These are phyloP conservation scores for Globisporangium mamillatum DNA, from an alignment of 352 stramenopile genomes.

Conservation along the genomic window DNA sequence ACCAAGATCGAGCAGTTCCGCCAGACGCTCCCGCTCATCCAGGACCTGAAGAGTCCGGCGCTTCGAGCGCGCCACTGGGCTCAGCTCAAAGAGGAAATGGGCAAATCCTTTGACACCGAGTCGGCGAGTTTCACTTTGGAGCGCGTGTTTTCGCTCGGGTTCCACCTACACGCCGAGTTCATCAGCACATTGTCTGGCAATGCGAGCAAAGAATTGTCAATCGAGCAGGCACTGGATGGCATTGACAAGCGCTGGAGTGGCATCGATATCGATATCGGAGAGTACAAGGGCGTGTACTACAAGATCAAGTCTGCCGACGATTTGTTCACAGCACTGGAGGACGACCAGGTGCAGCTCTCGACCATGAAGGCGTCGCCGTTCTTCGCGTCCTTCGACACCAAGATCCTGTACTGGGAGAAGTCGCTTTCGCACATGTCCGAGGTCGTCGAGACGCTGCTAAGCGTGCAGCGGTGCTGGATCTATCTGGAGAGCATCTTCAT, in stretches of 20 bases:
- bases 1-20: conserved; percentile 93
- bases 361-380: conserved; percentile 94
- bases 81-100: conserved; percentile 87
- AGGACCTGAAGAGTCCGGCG: conserved; percentile 90
- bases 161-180: conserved; percentile 88
- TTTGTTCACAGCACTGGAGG: conserved; percentile 88
- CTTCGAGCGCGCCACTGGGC: conserved; percentile 87
- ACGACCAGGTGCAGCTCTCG: conserved; percentile 91
- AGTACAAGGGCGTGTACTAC: conserved; percentile 93
- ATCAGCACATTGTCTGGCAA: conserved; percentile 90
- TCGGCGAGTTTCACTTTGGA: conserved; percentile 79
- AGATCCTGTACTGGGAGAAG: conserved; percentile 89
- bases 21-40: conserved; percentile 90
- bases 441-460: conserved; percentile 87
- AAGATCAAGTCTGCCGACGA: conserved; percentile 91
- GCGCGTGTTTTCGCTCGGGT: conserved; percentile 83
- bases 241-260: conserved; percentile 87
- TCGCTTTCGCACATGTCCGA: conserved; percentile 85
- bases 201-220: conserved; percentile 91
- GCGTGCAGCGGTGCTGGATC: conserved; percentile 93
- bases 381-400: conserved; percentile 87
- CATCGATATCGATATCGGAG: conserved; percentile 89
- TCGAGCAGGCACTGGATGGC: conserved; percentile 85
- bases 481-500: conserved; percentile 96
- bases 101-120: conserved; percentile 78